Percentiles rank a stretch among this genome's conserved stretches.
Evolutionary conservation across 257 asterid species (phyloP).

Genomic region (Ocimum tenuiflorum): DNA sequence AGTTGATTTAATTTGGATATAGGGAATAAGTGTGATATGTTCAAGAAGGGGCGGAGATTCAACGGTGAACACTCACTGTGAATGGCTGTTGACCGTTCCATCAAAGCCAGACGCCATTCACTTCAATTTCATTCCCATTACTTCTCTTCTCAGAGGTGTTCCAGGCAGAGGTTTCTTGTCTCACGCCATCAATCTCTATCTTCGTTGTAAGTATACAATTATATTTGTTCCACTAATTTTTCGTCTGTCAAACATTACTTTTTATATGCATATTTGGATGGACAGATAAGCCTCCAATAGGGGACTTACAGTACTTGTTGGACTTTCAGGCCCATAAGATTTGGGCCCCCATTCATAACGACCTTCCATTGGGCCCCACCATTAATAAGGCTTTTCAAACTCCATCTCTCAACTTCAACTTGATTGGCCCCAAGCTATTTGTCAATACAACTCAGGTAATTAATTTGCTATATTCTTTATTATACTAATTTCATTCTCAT

Average conservation of each 20-base stretch:
- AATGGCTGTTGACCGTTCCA: constrained; percentile 79
- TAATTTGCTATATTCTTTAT: too few species aligned
- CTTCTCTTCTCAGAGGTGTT: constrained; percentile 68
- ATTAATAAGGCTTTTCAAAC: constrained; percentile 32
- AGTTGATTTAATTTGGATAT: not conserved
- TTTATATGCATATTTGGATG: too few species aligned
- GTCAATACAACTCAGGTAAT: constrained; percentile 57
- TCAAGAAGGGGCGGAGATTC: constrained; percentile 79
- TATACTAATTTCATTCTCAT: too few species aligned
- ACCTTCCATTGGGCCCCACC: constrained; percentile 65
- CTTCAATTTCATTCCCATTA: constrained; percentile 71
- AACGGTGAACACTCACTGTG: constrained; percentile 45
- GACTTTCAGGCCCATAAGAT: constrained; percentile 71
- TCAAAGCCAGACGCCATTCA: constrained; percentile 65
- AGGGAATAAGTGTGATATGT: constrained; percentile 82
- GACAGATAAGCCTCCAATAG: constrained; percentile 88
- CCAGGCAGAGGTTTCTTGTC: constrained; percentile 86
- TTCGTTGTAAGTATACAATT: constrained; percentile 49
- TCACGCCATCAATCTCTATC: constrained; percentile 90
- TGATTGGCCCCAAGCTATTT: constrained; percentile 67
- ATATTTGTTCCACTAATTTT: not conserved
- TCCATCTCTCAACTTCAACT: constrained; percentile 52
- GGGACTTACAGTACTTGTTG: constrained; percentile 64
- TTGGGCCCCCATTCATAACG: constrained; percentile 87
- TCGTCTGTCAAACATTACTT: too few species aligned